These are phyloP conservation scores for Mucor sp. DNA, from an alignment of 371 early-diverging fungal species.

Conservation along the genomic window DNA sequence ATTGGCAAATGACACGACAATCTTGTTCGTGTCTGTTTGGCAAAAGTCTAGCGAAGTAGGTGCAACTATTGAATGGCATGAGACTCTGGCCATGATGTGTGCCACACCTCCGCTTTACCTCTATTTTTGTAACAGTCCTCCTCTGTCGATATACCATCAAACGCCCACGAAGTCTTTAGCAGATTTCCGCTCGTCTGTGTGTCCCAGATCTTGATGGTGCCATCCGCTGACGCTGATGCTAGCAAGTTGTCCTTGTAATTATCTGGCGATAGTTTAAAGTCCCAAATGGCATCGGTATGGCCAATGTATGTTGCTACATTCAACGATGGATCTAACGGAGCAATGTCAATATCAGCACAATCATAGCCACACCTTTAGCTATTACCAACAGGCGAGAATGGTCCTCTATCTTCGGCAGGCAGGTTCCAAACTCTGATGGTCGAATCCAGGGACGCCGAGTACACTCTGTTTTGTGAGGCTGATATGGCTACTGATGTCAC, in stretches of 20 bases:
- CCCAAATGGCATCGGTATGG: conserved; percentile 89
- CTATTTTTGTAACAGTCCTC: not conserved
- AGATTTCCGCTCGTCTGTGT: conserved; percentile 48
- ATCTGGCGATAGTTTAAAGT: conserved; percentile 69
- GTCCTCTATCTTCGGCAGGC: conserved; percentile 59
- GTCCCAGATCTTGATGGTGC: conserved; percentile 85
- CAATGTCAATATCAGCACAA: not conserved
- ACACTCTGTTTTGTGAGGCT: conserved; percentile 58
- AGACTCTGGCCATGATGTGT: not conserved
- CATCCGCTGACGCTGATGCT: conserved; percentile 83
- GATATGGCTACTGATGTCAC: conserved; percentile 74
- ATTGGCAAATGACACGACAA: conserved; percentile 73
- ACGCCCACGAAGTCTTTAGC: conserved; percentile 55
- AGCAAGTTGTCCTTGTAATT: conserved; percentile 43
- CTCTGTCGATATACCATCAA: conserved; percentile 32
- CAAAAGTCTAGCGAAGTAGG: conserved; percentile 79
- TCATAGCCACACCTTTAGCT: not conserved
- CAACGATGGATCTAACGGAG: conserved; percentile 52
- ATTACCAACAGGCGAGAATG: conserved; percentile 60
- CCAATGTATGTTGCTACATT: conserved; percentile 69
- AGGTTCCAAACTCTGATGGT: conserved; percentile 77
- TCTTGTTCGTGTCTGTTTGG: conserved; percentile 56
- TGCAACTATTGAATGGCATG: conserved; percentile 19
- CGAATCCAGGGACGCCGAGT: conserved; percentile 77
- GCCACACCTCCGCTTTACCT: conserved; percentile 8